Conservation (phyloP, 2,329 filamentous ascomycete genomes). For the Fusarium sambucinum region DNA sequence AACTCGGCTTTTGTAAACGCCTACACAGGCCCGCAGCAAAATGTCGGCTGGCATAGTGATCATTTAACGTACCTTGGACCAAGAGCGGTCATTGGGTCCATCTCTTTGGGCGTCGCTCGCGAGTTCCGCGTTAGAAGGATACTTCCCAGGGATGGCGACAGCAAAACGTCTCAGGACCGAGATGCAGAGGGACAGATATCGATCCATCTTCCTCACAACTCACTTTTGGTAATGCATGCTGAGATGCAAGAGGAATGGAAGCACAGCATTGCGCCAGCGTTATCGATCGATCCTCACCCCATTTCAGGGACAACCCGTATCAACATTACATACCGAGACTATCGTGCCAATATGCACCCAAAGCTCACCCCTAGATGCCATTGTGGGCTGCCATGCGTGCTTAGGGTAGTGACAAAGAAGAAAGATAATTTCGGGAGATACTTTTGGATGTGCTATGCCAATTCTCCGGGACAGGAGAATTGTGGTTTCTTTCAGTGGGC, state of each 20-base stretch:
- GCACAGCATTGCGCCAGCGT: conserved; percentile 81
- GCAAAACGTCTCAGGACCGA: conserved; percentile 57
- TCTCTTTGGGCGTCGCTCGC: conserved; percentile 91
- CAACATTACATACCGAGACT: conserved; percentile 94
- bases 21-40: conserved; percentile 84
- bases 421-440: conserved; percentile 82
- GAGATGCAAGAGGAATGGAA: conserved; percentile 99
- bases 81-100: conserved; percentile 85
- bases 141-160: conserved; percentile 68
- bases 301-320: conserved; percentile 83
- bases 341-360: conserved; percentile 82
- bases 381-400: conserved; percentile 75
- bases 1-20: conserved; percentile 97
- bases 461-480: conserved; percentile 74
- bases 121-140: conserved; percentile 90
- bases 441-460: conserved; percentile 94
- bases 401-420: conserved; percentile 85
- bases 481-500: conserved; percentile 90
- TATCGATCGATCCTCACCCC: conserved; percentile 85
- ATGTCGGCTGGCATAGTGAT: conserved; percentile 92
- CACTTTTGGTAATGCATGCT: conserved; percentile 93
- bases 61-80: conserved; percentile 94
- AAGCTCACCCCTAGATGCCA: conserved; percentile 80
- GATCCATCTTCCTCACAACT: conserved; percentile 95
- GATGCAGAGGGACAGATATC: conserved; percentile 87